phyloP scores from a whole-genome alignment of 2,329 filamentous ascomycete species.

The Paracamarosporium sp. region DNA sequence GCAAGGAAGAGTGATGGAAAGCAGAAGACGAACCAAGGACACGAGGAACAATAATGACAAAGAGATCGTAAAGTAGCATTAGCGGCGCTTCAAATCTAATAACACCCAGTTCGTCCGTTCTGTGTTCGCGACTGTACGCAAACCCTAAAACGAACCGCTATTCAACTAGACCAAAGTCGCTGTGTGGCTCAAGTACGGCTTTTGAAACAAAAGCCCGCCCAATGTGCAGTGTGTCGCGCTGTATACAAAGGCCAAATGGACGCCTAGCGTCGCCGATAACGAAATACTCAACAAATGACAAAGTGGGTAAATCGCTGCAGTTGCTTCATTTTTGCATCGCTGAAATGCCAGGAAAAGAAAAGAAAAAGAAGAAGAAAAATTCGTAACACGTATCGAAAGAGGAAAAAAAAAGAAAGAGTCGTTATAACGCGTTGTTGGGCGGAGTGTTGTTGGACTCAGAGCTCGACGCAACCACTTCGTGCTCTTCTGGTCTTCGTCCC shows the following conservation, averaged over 20 bases:
- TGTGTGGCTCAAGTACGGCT: constrained; percentile 7
- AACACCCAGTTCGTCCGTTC: background rate
- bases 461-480: constrained; percentile 19
- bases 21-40: background rate
- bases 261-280: constrained; percentile 22
- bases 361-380: constrained; percentile 23
- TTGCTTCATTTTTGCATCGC: constrained; percentile 20
- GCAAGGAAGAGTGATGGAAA: background rate
- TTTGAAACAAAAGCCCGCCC: constrained; percentile 16
- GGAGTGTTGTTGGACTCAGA: constrained; percentile 3
- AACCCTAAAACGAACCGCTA: background rate
- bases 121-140: background rate
- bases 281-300: constrained; percentile 8
- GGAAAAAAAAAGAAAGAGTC: background rate
- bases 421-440: constrained; percentile 9
- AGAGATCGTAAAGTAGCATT: background rate
- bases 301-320: constrained; percentile 11
- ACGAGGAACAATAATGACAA: background rate
- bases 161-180: constrained; percentile 3
- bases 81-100: background rate
- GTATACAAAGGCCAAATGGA: constrained; percentile 11
- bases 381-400: constrained; percentile 19
- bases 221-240: constrained; percentile 6
- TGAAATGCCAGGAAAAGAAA: constrained; percentile 27
- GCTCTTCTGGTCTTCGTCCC: constrained; percentile 32